A percentile compares a stretch with the other conserved stretches of the same genome.
Conservation (phyloP, 1,284 basidiomycete species). For the Malassezia arunalokei region DNA sequence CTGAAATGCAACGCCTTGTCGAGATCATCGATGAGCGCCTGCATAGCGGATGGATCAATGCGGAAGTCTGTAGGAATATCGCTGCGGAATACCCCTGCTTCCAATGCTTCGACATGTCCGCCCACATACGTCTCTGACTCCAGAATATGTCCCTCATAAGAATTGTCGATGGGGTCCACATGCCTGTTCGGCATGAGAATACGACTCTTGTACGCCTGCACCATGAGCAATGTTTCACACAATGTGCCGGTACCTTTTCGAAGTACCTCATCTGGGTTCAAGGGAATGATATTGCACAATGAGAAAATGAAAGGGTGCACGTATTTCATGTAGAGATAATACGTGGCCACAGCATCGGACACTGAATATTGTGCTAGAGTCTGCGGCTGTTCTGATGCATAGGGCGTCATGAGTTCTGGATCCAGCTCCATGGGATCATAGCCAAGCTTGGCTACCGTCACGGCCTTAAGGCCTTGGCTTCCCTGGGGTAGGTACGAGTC, state of each 20-base stretch:
- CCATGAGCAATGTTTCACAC: slow-evolving; percentile 97
- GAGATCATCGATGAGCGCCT: slow-evolving; percentile 86
- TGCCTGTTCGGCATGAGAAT: slow-evolving; percentile 99
- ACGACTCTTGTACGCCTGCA: slow-evolving; percentile 78
- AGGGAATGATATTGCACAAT: slow-evolving; percentile 95
- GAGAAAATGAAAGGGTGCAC: slow-evolving; percentile 99
- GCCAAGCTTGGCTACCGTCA: slow-evolving; percentile 89
- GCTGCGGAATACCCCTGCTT: slow-evolving; percentile 93
- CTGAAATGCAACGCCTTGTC: slow-evolving; percentile 83
- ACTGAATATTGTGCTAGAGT: slow-evolving; percentile 93
- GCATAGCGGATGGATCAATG: slow-evolving; percentile 72
- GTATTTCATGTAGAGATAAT: slow-evolving; percentile 99
- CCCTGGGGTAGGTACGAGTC: slow-evolving; percentile 99
- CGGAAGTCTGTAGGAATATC: slow-evolving; percentile 94
- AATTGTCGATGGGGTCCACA: slow-evolving; percentile 79
- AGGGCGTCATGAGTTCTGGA: slow-evolving; percentile 99
- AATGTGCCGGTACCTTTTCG: slow-evolving; percentile 91
- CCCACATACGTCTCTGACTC: slow-evolving; percentile 98
- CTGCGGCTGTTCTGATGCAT: slow-evolving; percentile 92
- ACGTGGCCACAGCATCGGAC: slow-evolving; percentile 97
- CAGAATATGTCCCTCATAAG: slow-evolving; percentile 88
- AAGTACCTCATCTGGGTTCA: slow-evolving; percentile 90
- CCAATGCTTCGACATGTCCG: slow-evolving; percentile 94
- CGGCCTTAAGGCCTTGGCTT: slow-evolving; percentile 94
- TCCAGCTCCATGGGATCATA: slow-evolving; percentile 97